Evolutionary conservation across 192 early-diverging fungal species (phyloP).

Genomic region (Mortierella claussenii): DNA sequence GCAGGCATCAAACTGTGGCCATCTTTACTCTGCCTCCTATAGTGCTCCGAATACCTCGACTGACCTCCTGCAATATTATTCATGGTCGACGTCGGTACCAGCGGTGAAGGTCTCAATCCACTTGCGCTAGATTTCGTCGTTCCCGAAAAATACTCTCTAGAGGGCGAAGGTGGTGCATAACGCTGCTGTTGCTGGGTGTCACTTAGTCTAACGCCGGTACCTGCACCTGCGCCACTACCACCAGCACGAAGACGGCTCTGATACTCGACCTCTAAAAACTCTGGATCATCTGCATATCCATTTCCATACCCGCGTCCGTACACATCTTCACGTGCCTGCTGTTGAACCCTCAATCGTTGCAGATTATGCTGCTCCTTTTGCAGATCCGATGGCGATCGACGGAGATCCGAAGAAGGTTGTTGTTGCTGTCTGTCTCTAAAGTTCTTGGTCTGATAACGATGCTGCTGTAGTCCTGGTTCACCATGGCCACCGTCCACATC

Average conservation of each 20-base stretch:
- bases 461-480: neutral
- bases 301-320: slow-evolving; percentile 27
- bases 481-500: too few relatives aligned
- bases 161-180: slow-evolving; percentile 2
- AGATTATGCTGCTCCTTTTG: slow-evolving; percentile 22
- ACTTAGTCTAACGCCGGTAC: neutral
- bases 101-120: slow-evolving; percentile 8
- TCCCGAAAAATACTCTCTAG: slow-evolving; percentile 17
- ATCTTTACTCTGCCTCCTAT: slow-evolving; percentile 27
- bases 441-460: neutral
- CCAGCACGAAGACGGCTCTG: neutral
- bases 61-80: too few relatives aligned
- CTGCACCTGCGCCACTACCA: neutral
- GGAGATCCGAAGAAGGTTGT: neutral
- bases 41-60: slow-evolving; percentile 21
- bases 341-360: slow-evolving; percentile 24
- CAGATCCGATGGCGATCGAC: slow-evolving; percentile 8
- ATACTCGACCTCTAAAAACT: slow-evolving; percentile 9
- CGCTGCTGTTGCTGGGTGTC: slow-evolving; percentile 2
- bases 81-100: neutral
- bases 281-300: slow-evolving; percentile 4
- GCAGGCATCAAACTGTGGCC: slow-evolving; percentile 25
- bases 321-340: slow-evolving; percentile 22
- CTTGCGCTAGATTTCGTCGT: slow-evolving; percentile 6
- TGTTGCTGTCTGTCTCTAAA: neutral